phyloP scores from a whole-genome alignment of 1,139 yeast genomes.

The Eremothecium coryli region DNA sequence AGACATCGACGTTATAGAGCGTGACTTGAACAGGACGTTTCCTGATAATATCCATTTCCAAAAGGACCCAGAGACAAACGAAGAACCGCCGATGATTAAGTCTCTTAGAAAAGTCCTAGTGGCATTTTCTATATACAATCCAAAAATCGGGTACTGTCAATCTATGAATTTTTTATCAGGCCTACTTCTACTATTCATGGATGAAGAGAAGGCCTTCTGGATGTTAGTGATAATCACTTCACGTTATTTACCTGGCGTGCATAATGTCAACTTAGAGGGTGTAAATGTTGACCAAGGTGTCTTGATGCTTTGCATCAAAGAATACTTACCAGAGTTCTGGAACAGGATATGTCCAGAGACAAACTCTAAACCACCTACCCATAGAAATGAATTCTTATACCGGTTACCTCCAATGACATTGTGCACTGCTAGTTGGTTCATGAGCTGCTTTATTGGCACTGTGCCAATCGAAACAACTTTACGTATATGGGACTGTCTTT shows the following conservation, averaged over 20 bases:
- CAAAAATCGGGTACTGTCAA: slow-evolving; percentile 92
- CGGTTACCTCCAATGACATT: slow-evolving; percentile 84
- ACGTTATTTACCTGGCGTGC: slow-evolving; percentile 80
- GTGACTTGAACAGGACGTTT: slow-evolving; percentile 86
- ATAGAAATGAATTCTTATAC: slow-evolving; percentile 55
- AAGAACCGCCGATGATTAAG: slow-evolving; percentile 56
- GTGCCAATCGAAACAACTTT: slow-evolving; percentile 81
- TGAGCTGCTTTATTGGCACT: slow-evolving; percentile 85
- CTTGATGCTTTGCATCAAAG: slow-evolving; percentile 73
- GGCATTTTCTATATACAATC: slow-evolving; percentile 80
- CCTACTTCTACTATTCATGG: slow-evolving; percentile 66
- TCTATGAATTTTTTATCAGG: slow-evolving; percentile 90
- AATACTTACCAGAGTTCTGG: slow-evolving; percentile 82
- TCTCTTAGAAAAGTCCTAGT: slow-evolving; percentile 71
- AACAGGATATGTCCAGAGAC: slow-evolving; percentile 33
- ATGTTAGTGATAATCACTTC: slow-evolving; percentile 88
- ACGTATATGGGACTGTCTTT: slow-evolving; percentile 89
- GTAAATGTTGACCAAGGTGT: slow-evolving; percentile 95
- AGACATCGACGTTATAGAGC: slow-evolving; percentile 85
- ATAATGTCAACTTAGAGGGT: slow-evolving; percentile 83
- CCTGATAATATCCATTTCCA: slow-evolving; percentile 84
- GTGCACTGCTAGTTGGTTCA: slow-evolving; percentile 95
- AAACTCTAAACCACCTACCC: slow-evolving; percentile 9
- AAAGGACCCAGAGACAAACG: slow-evolving; percentile 23
- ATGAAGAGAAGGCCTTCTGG: slow-evolving; percentile 90